phyloP scores from a whole-genome alignment of 2,329 filamentous ascomycete genomes.

The Talaromyces sp. region DNA sequence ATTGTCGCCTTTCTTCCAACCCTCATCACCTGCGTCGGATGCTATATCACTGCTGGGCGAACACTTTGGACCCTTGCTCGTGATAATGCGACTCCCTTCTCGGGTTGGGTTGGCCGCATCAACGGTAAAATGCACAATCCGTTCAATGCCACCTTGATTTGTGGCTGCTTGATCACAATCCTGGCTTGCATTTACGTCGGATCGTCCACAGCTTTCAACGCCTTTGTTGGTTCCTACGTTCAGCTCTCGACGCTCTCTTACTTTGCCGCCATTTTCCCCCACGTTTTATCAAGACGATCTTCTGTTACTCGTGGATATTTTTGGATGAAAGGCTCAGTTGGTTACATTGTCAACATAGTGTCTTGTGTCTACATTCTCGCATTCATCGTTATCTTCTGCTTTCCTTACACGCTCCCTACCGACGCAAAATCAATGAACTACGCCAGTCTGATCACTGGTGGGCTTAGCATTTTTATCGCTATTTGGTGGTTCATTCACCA shows the following conservation, averaged over 20 bases:
- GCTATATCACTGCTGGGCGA: conserved; percentile 57
- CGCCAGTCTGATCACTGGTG: conserved; percentile 47
- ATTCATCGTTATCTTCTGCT: conserved; percentile 57
- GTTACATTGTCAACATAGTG: conserved; percentile 45
- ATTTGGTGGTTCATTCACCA: conserved; percentile 40
- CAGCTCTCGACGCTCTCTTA: conserved; percentile 54
- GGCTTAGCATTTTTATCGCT: conserved; percentile 45
- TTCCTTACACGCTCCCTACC: conserved; percentile 47
- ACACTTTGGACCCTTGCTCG: conserved; percentile 56
- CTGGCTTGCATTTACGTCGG: conserved; percentile 55
- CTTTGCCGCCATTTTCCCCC: conserved; percentile 46
- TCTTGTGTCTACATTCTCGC: conserved; percentile 50
- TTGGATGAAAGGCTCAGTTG: conserved; percentile 46
- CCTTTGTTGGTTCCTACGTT: conserved; percentile 55
- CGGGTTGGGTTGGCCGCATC: conserved; percentile 48
- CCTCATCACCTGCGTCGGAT: conserved; percentile 48
- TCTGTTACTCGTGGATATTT: conserved; percentile 51
- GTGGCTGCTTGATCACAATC: conserved; percentile 46
- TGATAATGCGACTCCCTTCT: conserved; percentile 57
- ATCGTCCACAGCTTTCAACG: conserved; percentile 51
- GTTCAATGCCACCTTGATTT: conserved; percentile 54
- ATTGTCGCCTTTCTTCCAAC: conserved; percentile 54
- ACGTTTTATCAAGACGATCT: conserved; percentile 48
- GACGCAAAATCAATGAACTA: conserved; percentile 50
- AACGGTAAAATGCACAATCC: conserved; percentile 53